Percentiles rank a stretch among this genome's conserved stretches.
Conservation (phyloP, 495 filamentous ascomycete genomes). For the Thozetella sp. region DNA sequence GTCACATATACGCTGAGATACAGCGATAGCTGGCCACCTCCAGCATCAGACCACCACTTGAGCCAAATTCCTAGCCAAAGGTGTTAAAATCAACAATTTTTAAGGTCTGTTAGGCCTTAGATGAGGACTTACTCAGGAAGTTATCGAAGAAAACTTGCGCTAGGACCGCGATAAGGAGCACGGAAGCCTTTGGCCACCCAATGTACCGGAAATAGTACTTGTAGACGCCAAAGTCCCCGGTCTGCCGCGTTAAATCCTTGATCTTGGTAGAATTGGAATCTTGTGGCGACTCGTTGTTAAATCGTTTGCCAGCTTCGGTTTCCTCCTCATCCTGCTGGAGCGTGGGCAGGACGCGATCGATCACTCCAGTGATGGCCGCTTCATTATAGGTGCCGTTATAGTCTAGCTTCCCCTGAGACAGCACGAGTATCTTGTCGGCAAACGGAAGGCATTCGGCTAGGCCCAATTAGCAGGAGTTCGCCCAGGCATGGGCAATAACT, state of each 20-base stretch:
- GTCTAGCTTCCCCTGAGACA: too few relatives aligned
- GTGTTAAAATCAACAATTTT: not conserved
- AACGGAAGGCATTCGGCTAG: too few relatives aligned
- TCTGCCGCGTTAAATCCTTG: conserved; percentile 24
- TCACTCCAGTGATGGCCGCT: too few relatives aligned
- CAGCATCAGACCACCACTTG: conserved; percentile 24
- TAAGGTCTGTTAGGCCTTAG: not conserved
- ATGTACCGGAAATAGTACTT: conserved; percentile 53
- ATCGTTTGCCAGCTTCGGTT: too few relatives aligned
- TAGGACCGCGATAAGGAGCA: conserved; percentile 36
- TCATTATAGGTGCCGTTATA: too few relatives aligned
- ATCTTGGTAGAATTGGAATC: not conserved
- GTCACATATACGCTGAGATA: conserved; percentile 7
- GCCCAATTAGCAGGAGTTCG: too few relatives aligned
- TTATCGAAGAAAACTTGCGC: conserved; percentile 21
- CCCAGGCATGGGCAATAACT: too few relatives aligned
- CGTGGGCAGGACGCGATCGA: too few relatives aligned
- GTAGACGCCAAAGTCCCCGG: conserved; percentile 57
- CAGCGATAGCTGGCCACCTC: conserved; percentile 22
- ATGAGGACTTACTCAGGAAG: conserved; percentile 22
- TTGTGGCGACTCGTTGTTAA: too few relatives aligned
- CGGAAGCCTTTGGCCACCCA: conserved; percentile 41
- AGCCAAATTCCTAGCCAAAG: not conserved
- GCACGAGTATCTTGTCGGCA: too few relatives aligned
- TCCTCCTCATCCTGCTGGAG: too few relatives aligned